Base-by-base conservation (phyloP, 257 asterid species). In the Solanum stenotomum region DNA sequence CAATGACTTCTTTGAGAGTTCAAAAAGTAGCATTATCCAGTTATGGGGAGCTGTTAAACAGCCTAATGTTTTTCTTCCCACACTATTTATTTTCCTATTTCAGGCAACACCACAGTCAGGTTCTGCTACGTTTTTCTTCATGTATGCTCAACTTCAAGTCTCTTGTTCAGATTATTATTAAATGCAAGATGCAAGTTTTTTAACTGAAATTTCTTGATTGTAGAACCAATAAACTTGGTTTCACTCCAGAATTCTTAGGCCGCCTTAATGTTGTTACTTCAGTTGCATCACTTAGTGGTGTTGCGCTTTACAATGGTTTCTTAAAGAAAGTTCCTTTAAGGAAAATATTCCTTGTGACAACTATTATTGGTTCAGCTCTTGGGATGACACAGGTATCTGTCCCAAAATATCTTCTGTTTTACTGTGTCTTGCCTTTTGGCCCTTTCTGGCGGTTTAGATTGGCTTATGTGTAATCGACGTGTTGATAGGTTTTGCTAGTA, bases 91-190 rank as follows among this genome's bases (percentile, higher is more conserved):
- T 74, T 97, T 96, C 91, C 93, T 96, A 11, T 96, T 98, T 98
- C 98, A 97, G 91, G 95, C 98, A 84, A 97, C 99, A 16, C 99
- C 99, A 8, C 98, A 96, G 27, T 97, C 99, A 23, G 99, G 95
- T 87, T 94, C 99, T 59, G 99, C 99, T 87, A 93, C 94, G 98
- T 97, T 97, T 90, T 97, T 92, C 91, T 97, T 96, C 96, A 96
- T 93, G 99, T 96, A 94, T n/a, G 99, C 90, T 81, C 78, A 88
- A 85, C 2, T 67, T 44, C 79, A n/a, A 37, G 6, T 82, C 76
- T 46, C 61, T 27, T 75, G 23, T 37, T 85, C 83, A 81, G 25
- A 42, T 27, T 44, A 27, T 29, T 46, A 27, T 29, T 81, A 46
- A 49, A 16, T 46, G 67, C 40, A 81, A 81, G 85, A 46, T 29